Base-by-base conservation (phyloP, 257 asterid genomes). In the Euphrasia confusa region DNA sequence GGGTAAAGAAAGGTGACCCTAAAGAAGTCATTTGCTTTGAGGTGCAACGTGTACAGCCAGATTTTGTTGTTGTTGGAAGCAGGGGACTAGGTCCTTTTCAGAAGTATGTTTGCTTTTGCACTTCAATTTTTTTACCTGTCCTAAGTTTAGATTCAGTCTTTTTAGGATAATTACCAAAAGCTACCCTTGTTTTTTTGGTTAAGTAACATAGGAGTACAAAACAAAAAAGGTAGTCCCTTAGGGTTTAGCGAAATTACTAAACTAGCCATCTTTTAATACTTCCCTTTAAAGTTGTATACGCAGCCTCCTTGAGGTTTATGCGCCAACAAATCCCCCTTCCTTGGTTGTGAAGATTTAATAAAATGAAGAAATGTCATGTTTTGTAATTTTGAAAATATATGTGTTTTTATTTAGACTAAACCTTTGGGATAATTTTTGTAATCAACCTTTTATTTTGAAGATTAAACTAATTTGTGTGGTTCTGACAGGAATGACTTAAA, bases 1-100 rank as follows among this genome's bases (percentile, higher is more conserved):
- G 97, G 97, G 60, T 81, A 63, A 87, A 75, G 82, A 75, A 24
- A 72, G 97, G 97, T 55, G 92, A 87, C 70, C 79, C 97, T 10
- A 84, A 81, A 71, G 95, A 87, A 72, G 79, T 87, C 69, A 84
- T 89, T 63, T 86, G 94, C 74, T 79, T 69, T 61, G 95, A 86
- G 75, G 95, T 78, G 60, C 70, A 47, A 54, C 92, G 92, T 5
- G 71, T 83, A 40, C 77, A 64, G 42, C 94, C 97, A 13, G 97
- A 89, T 75, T 76, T 89, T 54, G 92, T 89, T 70, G 92, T 89
- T 52, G 83, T 89, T 18, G 97, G 97, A 60, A 77, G 86, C 82
- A 77, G 97, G 73, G 95, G 95, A 58, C 95, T 89, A 2, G 94
- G 92, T 70, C 97, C 97, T 65, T 89, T 87, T 76, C 95, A 83